Percentiles rank a stretch among this genome's conserved stretches.
Evolutionary conservation across 1,139 yeast species (phyloP).

Genomic region (Magnusiomyces starmeri): DNA sequence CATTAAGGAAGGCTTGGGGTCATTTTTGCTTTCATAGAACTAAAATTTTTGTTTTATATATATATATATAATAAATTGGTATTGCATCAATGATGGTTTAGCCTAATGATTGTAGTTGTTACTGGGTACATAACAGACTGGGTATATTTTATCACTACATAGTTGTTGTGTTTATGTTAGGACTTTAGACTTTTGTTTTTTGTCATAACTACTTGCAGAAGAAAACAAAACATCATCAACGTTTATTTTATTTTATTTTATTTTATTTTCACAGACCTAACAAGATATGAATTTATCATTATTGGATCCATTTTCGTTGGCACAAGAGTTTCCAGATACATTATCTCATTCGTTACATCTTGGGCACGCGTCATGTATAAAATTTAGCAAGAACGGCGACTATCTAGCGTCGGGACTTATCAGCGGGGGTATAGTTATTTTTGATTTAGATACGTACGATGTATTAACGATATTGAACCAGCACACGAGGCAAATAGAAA

Average conservation of each 20-base stretch:
- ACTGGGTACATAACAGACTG: too few species aligned
- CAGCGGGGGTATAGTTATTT: conserved; percentile 71
- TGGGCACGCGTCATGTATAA: conserved; percentile 70
- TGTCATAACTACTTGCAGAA: too few species aligned
- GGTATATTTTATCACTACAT: too few species aligned
- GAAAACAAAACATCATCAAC: neutral
- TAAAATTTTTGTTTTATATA: neutral
- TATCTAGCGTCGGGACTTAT: conserved; percentile 80
- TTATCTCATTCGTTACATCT: conserved; percentile 56
- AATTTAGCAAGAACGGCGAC: conserved; percentile 72
- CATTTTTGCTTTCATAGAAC: conserved; percentile 63
- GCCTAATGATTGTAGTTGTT: too few species aligned
- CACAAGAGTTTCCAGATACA: conserved; percentile 87
- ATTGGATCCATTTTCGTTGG: conserved; percentile 85
- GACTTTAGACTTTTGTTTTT: too few species aligned
- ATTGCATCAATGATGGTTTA: too few species aligned
- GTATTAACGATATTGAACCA: conserved; percentile 49
- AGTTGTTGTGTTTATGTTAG: too few species aligned
- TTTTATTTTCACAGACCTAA: neutral
- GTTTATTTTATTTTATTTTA: neutral
- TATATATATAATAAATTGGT: too few species aligned
- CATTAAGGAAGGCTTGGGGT: conserved; percentile 80
- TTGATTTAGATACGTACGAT: conserved; percentile 65
- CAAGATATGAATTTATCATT: conserved; percentile 72
- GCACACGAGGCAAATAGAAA: conserved; percentile 70